Evolutionary conservation across 768 basidiomycete genomes (phyloP), one percentile per base, ranked within the genome.

Genomic region (Boletus sensibilis): DNA sequence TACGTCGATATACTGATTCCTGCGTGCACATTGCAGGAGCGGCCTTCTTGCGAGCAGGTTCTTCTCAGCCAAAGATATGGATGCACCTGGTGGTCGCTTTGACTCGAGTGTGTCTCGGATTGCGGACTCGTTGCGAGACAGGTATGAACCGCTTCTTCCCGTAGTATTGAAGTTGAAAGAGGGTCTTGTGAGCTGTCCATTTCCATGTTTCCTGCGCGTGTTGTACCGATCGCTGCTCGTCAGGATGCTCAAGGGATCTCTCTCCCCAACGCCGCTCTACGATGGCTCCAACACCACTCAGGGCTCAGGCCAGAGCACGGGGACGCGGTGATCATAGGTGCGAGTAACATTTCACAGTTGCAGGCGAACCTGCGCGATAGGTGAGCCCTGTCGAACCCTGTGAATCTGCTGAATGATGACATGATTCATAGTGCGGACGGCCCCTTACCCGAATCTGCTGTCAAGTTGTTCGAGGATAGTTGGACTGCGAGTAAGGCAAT

Each of bases 101-200:
- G 33, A 34, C 27, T n/a, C 27, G 13, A 33, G 31, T 21, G 20
- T 16, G 20, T 47, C 46, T 14, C 8, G 27, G 31, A 0, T 47
- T 9, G 46, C 46, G 5, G 20, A 8, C 13, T 14, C 16, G 11
- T 38, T 40, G 25, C 35, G 35, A 27, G 18, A 27, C 27, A 2
- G 27, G 37, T 50, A 50, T n/a, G 38, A 21, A 21, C 20, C n/a
- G 2, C n/a, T 61, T 3, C 23, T 61, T n/a, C 59, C 59, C 7
- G 31, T 34, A 10, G 21, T 31, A 21, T 35, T 34, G 29, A 54
- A 18, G 31, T 50, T 60, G 7, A 60, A 60, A 31, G 50, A 39
- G 37, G 44, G 38, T 8, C 49, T 46, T n/a, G 48, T 55, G 53
- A 50, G 48, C 25, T 18, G n/a, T 34, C 16, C 31, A 20, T 38